phyloP scores from a whole-genome alignment of 306 rosid genomes.

The Pyrus communis region DNA sequence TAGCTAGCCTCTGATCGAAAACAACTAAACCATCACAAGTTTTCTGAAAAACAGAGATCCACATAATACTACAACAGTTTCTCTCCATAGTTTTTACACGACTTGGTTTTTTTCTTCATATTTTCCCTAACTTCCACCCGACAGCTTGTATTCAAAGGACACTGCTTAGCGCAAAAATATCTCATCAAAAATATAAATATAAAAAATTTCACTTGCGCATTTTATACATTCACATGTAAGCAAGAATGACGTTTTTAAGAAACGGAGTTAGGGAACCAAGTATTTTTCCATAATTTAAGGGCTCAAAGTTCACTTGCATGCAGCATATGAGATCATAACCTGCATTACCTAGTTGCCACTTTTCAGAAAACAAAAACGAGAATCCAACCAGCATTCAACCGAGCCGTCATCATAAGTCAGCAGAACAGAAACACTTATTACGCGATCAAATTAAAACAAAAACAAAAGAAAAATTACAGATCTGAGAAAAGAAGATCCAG shows the following conservation, averaged over 20 bases:
- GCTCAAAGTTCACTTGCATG: not conserved
- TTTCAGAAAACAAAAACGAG: not conserved
- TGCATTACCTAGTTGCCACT: not conserved
- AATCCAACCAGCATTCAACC: not conserved
- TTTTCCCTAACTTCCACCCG: not conserved
- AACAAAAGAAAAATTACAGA: not conserved
- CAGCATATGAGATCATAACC: not conserved
- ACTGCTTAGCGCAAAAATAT: not conserved
- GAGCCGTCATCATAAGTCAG: not conserved
- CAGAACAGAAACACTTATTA: not conserved
- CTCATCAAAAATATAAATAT: too few relatives aligned
- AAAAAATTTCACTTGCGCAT: fast-evolving
- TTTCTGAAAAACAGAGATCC: not conserved
- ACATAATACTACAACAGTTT: not conserved
- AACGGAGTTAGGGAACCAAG: not conserved
- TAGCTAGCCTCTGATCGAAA: not conserved
- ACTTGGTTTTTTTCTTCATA: not conserved
- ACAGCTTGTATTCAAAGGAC: not conserved
- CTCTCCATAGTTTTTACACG: not conserved
- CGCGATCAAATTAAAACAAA: not conserved
- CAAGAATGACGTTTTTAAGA: too few relatives aligned
- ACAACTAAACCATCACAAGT: not conserved
- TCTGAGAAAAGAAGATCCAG: not conserved
- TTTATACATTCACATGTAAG: too few relatives aligned
- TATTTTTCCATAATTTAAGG: too few relatives aligned